Evolutionary conservation across 2,329 filamentous ascomycete species (phyloP).

Genomic region (Penicillium oxalicum): DNA sequence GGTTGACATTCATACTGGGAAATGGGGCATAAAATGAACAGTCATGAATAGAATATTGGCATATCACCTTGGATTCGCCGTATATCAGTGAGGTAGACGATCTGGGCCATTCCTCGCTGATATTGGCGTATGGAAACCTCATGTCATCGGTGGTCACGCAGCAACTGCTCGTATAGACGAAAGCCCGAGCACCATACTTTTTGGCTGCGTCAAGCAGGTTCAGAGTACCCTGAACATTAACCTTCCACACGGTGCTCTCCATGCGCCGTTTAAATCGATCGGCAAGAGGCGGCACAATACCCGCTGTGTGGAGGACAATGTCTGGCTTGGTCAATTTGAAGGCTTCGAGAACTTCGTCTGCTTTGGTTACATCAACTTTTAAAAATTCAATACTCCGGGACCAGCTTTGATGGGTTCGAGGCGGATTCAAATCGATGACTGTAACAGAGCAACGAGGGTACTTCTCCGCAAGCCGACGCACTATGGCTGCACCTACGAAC

Average conservation of each 20-base stretch:
- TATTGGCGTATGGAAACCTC: constrained; percentile 30
- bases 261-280: constrained; percentile 34
- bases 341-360: constrained; percentile 21
- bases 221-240: constrained; percentile 52
- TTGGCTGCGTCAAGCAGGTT: constrained; percentile 47
- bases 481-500: constrained; percentile 37
- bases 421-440: constrained; percentile 32
- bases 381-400: constrained; percentile 23
- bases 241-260: constrained; percentile 39
- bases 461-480: constrained; percentile 33
- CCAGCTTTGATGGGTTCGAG: constrained; percentile 24
- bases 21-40: too few relatives aligned
- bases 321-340: constrained; percentile 42
- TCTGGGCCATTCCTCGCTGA: constrained; percentile 38
- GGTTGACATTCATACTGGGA: too few relatives aligned
- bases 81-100: constrained; percentile 38
- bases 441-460: constrained; percentile 33
- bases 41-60: not conserved
- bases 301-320: constrained; percentile 52
- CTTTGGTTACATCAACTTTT: constrained; percentile 31
- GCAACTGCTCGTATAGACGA: constrained; percentile 54
- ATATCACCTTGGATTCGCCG: constrained; percentile 39
- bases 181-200: constrained; percentile 40
- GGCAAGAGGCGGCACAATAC: constrained; percentile 36
- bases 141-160: constrained; percentile 51